Conservation (phyloP, 192 early-diverging fungal genomes). For the Coemansia furcata region DNA sequence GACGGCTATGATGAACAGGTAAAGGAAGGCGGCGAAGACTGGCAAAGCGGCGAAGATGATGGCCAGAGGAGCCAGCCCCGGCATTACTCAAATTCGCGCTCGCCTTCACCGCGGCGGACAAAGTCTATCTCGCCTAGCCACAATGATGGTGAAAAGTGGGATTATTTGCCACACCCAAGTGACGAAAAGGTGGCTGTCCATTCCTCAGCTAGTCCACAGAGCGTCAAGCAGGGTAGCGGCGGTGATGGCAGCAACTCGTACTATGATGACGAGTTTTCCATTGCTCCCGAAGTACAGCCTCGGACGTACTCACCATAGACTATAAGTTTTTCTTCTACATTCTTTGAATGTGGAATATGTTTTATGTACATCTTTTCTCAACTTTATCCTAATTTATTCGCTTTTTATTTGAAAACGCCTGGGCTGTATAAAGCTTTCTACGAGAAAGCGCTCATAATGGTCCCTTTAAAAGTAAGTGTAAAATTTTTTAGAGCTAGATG, state of each 20-base stretch:
- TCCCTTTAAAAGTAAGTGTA: too few relatives aligned
- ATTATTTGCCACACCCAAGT: neutral
- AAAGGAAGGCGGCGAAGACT: neutral
- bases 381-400: neutral
- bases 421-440: too few relatives aligned
- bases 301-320: slow-evolving; percentile 3
- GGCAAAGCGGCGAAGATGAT: slow-evolving; percentile 1
- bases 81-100: neutral
- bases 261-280: slow-evolving; percentile 4
- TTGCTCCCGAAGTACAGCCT: slow-evolving; percentile 2
- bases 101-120: neutral
- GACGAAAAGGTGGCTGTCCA: neutral
- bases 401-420: neutral
- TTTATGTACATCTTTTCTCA: neutral
- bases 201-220: neutral
- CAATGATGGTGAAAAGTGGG: neutral
- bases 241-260: neutral
- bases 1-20: neutral
- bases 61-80: neutral
- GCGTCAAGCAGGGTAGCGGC: neutral
- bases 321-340: neutral
- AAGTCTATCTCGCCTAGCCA: neutral
- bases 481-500: too few relatives aligned
- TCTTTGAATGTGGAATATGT: neutral
- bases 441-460: too few relatives aligned